Conservation (phyloP, 495 filamentous ascomycete species). For the Elaphomyces granulatus region DNA sequence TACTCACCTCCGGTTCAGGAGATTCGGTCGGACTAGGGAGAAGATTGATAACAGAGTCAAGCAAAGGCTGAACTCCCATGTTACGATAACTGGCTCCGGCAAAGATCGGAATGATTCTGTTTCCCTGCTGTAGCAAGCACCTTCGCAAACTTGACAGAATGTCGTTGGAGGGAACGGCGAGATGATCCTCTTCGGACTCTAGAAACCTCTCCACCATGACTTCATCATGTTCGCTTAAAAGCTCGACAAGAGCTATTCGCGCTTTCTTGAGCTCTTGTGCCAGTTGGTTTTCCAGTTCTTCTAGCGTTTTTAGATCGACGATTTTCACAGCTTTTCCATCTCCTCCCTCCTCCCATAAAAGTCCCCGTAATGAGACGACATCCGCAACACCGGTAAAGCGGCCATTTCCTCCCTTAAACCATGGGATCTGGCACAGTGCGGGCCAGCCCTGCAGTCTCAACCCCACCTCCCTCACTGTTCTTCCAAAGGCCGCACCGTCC, state of each 20-base stretch:
- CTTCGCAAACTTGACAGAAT: constrained; percentile 64
- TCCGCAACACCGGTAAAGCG: constrained; percentile 72
- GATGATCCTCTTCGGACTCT: constrained; percentile 55
- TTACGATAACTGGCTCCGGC: constrained; percentile 88
- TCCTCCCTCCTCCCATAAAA: constrained; percentile 41
- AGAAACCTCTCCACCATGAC: constrained; percentile 70
- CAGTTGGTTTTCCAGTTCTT: constrained; percentile 37
- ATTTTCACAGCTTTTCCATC: constrained; percentile 51
- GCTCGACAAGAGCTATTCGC: constrained; percentile 63
- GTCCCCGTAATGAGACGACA: constrained; percentile 45
- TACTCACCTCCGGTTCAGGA: constrained; percentile 60
- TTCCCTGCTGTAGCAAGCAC: constrained; percentile 39
- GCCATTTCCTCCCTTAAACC: constrained; percentile 65
- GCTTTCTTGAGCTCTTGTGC: constrained; percentile 60
- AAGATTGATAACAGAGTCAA: constrained; percentile 77
- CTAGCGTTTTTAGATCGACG: constrained; percentile 35
- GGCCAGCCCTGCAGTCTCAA: constrained; percentile 69
- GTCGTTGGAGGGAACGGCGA: constrained; percentile 44
- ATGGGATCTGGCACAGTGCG: constrained; percentile 86
- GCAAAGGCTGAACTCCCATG: constrained; percentile 83
- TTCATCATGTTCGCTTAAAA: constrained; percentile 79
- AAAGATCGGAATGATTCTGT: constrained; percentile 71
- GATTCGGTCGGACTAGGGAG: constrained; percentile 71
- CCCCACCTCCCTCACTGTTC: constrained; percentile 74
- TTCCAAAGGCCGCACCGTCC: constrained; percentile 78